Evolutionary conservation across 148 eudicot species (phyloP).

Genomic region (Dianthus caryophyllus): DNA sequence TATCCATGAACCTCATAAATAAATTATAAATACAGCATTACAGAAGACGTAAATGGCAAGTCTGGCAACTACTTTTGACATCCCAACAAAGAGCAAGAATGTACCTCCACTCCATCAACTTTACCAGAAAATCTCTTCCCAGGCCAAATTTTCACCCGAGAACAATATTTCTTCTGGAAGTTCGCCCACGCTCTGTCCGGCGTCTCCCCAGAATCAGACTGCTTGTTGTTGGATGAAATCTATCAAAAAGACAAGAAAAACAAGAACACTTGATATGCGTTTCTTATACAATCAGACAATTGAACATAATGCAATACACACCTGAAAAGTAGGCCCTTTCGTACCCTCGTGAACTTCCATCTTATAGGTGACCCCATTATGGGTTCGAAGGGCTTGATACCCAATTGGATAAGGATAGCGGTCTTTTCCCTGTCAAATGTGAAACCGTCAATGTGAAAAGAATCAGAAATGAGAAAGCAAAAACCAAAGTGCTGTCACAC

Average conservation of each 20-base stretch:
- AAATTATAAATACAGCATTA: background rate
- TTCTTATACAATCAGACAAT: background rate
- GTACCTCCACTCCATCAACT: slow-evolving; percentile 91
- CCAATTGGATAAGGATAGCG: slow-evolving; percentile 96
- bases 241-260: slow-evolving; percentile 20
- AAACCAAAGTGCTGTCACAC: background rate
- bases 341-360: slow-evolving; percentile 86
- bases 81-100: background rate
- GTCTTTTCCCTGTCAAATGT: slow-evolving; percentile 73
- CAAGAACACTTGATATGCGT: background rate
- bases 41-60: no score
- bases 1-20: no score
- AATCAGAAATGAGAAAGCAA: background rate
- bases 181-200: slow-evolving; percentile 93
- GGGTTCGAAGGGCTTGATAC: slow-evolving; percentile 64
- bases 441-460: background rate
- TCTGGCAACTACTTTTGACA: background rate
- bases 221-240: slow-evolving; percentile 73
- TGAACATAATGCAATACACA: slow-evolving; percentile 24
- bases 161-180: slow-evolving; percentile 64
- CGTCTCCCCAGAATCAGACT: slow-evolving; percentile 74
- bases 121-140: slow-evolving; percentile 84
- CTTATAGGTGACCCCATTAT: slow-evolving; percentile 53
- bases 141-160: slow-evolving; percentile 66
- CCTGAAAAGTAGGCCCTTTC: slow-evolving; percentile 78